A percentile compares a stretch with the other conserved stretches of the same genome.
These are phyloP conservation scores for Pseudisothecium myosuroides DNA, from an alignment of 225 moss, liverwort and hornwort genomes.

Conservation along the genomic window DNA sequence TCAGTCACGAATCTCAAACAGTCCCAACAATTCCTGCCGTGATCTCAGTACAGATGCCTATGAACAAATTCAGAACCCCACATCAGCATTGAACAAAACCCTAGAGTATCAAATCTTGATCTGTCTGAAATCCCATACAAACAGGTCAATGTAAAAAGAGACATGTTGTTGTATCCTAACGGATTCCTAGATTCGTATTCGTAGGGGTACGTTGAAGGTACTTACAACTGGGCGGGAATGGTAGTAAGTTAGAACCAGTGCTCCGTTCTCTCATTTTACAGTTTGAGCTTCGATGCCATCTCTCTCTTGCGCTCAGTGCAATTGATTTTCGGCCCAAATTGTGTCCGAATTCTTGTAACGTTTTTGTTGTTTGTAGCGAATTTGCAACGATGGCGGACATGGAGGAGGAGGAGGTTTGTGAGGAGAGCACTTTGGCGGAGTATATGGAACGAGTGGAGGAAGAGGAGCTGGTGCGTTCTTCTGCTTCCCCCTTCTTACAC, in stretches of 20 bases:
- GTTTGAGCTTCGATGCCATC: background rate
- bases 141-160: background rate
- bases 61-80: background rate
- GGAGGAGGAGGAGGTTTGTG: conserved; percentile 28
- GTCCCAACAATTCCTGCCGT: background rate
- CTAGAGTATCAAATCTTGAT: background rate
- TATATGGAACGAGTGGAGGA: conserved; percentile 67
- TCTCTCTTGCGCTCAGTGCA: background rate
- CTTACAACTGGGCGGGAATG: background rate
- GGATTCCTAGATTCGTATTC: background rate
- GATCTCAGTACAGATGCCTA: background rate
- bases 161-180: background rate
- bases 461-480: conserved; percentile 48
- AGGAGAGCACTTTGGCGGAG: conserved; percentile 62
- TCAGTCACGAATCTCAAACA: background rate
- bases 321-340: background rate
- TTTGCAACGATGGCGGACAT: conserved; percentile 10
- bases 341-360: background rate
- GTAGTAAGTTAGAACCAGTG: background rate
- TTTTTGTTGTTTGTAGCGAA: background rate
- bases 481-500: background rate
- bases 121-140: background rate
- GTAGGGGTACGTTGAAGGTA: background rate
- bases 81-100: background rate
- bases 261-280: background rate